Evolutionary conservation across 805 yeast species (phyloP).

Genomic region (Komagataella pastoris): DNA sequence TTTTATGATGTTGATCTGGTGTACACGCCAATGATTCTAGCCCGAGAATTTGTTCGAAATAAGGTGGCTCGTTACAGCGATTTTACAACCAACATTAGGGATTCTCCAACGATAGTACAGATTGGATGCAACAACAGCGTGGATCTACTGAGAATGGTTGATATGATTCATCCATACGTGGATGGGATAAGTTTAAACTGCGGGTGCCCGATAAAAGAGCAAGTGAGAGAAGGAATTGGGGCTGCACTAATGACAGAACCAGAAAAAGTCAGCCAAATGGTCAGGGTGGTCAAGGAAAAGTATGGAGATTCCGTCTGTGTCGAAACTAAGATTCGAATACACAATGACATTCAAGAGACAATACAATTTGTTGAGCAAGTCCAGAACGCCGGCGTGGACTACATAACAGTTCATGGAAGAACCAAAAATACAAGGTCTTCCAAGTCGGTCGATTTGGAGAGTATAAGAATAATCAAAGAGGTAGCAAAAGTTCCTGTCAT

Average conservation of each 20-base stretch:
- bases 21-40: slow-evolving; percentile 93
- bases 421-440: slow-evolving; percentile 77
- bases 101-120: slow-evolving; percentile 71
- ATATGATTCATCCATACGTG: slow-evolving; percentile 79
- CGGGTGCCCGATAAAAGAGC: slow-evolving; percentile 95
- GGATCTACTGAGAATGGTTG: slow-evolving; percentile 72
- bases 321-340: slow-evolving; percentile 89
- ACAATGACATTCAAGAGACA: slow-evolving; percentile 62
- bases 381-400: slow-evolving; percentile 84
- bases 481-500: slow-evolving; percentile 64
- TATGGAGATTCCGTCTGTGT: slow-evolving; percentile 64
- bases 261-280: slow-evolving; percentile 73
- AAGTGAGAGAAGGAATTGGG: slow-evolving; percentile 91
- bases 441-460: slow-evolving; percentile 71
- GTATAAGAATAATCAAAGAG: slow-evolving; percentile 53
- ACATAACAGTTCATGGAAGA: slow-evolving; percentile 90
- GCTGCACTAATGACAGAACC: slow-evolving; percentile 87
- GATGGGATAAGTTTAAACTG: slow-evolving; percentile 94
- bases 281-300: slow-evolving; percentile 61
- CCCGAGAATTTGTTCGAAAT: slow-evolving; percentile 87
- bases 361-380: slow-evolving; percentile 56
- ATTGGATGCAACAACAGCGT: slow-evolving; percentile 79
- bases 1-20: slow-evolving; percentile 70
- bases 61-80: slow-evolving; percentile 71
- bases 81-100: slow-evolving; percentile 65